Base-by-base conservation (phyloP, 2,329 filamentous ascomycete genomes). In the Pyricularia sp. region DNA sequence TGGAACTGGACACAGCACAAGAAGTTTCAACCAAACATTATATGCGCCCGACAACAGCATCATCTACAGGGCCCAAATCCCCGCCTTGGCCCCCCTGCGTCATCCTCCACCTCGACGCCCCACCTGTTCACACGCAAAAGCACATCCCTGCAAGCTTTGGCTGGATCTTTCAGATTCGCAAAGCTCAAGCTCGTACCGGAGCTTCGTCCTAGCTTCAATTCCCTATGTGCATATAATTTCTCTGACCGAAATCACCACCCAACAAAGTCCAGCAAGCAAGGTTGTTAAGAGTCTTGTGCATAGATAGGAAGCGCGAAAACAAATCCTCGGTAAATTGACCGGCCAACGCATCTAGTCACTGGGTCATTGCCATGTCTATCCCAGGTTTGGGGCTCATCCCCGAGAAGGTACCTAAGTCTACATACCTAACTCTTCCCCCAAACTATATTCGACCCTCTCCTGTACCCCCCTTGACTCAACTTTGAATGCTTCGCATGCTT, bases 361-460 rank as follows among this genome's bases (percentile, higher is more conserved):
- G 42, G 42, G 23, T 63, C 7, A 5, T n/a, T 30, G 23, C 23
- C 23, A 92, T 92, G 90, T 92, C 90, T 74, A 90, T 92, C 77
- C 90, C 90, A 73, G 90, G 90, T 74, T 80, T 92, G 78, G 90
- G 90, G 73, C 87, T 92, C 76, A 86, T 89, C 68, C 85, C 86
- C 70, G 82, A 84, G 71, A 81, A 86, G 75, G 88, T 88, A 79
- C 79, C 80, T 66, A 65, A 74, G 68, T 72, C 74, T 33, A 30
- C 28, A 36, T 36, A 36, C 33, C 33, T 36, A 36, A 36, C 17
- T 12, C 65, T 11, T 36, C 7, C 64, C 33, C 64, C 42, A n/a
- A 50, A 59, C 73, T 33, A 17, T 33, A 33, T 42, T 23, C 7
- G 10, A 23, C 26, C n/a, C 14, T 30, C n/a, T 30, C 20, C 58